Percentiles rank a stretch among this genome's conserved stretches.
Evolutionary conservation across 768 basidiomycete genomes (phyloP).

Genomic region (Termitomyces sp.): DNA sequence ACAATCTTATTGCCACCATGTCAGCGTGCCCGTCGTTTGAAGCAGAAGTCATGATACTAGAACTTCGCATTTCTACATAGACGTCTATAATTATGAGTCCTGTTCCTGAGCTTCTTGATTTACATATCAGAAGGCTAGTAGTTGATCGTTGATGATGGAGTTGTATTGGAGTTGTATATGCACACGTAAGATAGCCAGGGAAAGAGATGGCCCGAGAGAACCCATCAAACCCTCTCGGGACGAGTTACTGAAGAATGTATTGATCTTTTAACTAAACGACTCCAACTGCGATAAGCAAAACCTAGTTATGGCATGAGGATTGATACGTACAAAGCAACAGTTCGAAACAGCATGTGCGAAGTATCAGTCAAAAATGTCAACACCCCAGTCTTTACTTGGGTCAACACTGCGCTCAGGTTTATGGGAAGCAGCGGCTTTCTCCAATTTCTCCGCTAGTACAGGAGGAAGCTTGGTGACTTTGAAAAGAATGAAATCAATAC

Average conservation of each 20-base stretch:
- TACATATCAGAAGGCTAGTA: neutral
- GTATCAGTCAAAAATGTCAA: slow-evolving; percentile 56
- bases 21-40: neutral
- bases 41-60: neutral
- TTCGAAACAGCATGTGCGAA: neutral
- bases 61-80: neutral
- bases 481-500: slow-evolving; percentile 20
- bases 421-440: slow-evolving; percentile 49
- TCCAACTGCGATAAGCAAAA: neutral
- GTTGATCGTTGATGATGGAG: neutral
- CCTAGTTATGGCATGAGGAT: neutral
- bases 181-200: neutral
- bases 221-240: neutral
- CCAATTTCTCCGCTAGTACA: slow-evolving; percentile 37
- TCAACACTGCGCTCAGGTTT: slow-evolving; percentile 50
- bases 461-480: slow-evolving; percentile 33
- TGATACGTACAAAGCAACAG: neutral
- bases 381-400: slow-evolving; percentile 56
- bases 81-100: neutral
- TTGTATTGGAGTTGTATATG: too few species aligned
- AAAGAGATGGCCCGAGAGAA: neutral
- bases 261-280: too few species aligned
- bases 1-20: neutral
- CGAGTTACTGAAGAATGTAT: too few species aligned
- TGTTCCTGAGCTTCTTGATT: neutral